phyloP scores from a whole-genome alignment of 345 rosid genomes.

The Schrenkiella parvula region DNA sequence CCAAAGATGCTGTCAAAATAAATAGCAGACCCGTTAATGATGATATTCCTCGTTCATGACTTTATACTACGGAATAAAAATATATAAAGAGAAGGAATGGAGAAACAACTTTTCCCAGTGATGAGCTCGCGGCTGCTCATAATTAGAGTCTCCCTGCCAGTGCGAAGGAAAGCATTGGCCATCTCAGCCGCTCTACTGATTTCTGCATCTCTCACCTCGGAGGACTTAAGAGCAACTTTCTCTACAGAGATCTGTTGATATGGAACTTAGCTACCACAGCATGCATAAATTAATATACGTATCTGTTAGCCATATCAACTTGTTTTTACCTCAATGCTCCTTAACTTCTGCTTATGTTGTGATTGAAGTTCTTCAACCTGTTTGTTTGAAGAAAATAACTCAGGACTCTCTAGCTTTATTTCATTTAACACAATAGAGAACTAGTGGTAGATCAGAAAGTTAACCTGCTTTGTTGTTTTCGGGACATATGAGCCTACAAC shows the following conservation, averaged over 20 bases:
- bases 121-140: constrained; percentile 93
- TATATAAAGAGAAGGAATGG: constrained; percentile 1
- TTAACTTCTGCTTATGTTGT: constrained; percentile 55
- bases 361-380: constrained; percentile 85
- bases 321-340: constrained; percentile 67
- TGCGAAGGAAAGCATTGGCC: constrained; percentile 60
- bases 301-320: background rate
- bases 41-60: background rate
- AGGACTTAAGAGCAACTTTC: constrained; percentile 73
- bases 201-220: constrained; percentile 70
- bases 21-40: constrained; percentile 14
- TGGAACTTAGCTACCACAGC: constrained; percentile 16
- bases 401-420: background rate
- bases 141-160: constrained; percentile 68
- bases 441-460: constrained; percentile 2
- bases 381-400: constrained; percentile 7
- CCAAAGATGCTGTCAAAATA: constrained; percentile 64
- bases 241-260: constrained; percentile 70
- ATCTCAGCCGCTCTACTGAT: constrained; percentile 69
- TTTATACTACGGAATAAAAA: background rate
- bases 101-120: constrained; percentile 69
- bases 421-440: constrained; percentile 8
- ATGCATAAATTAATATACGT: background rate
- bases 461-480: constrained; percentile 92
- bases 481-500: constrained; percentile 98